These are phyloP conservation scores for Penicillium janthinellum DNA, from an alignment of 2,329 filamentous ascomycete genomes.

Conservation along the genomic window DNA sequence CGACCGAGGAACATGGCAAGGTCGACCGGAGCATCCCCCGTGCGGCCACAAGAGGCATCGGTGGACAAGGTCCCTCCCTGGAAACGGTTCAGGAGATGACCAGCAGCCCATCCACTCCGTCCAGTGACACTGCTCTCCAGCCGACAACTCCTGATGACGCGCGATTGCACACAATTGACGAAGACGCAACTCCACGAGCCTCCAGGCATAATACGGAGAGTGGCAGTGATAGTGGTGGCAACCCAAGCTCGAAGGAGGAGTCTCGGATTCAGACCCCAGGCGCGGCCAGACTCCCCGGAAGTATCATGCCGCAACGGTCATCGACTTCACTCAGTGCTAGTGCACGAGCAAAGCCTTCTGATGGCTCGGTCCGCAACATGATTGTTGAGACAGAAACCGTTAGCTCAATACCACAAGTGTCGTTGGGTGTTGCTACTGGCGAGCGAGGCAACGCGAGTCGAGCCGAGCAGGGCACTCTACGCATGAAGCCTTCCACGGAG, in stretches of 20 bases:
- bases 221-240: slow-evolving; percentile 57
- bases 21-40: slow-evolving; percentile 45
- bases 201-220: slow-evolving; percentile 58
- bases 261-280: slow-evolving; percentile 40
- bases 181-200: slow-evolving; percentile 42
- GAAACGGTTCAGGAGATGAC: slow-evolving; percentile 88
- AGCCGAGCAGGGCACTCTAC: slow-evolving; percentile 70
- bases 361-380: slow-evolving; percentile 85
- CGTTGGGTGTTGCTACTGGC: slow-evolving; percentile 63
- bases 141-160: slow-evolving; percentile 41
- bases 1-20: slow-evolving; percentile 33
- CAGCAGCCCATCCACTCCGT: slow-evolving; percentile 73
- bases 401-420: slow-evolving; percentile 81
- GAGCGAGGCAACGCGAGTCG: slow-evolving; percentile 61
- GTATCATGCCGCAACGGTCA: slow-evolving; percentile 66
- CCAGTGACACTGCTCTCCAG: slow-evolving; percentile 45
- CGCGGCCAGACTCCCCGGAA: slow-evolving; percentile 49
- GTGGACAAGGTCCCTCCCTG: slow-evolving; percentile 63
- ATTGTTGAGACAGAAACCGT: slow-evolving; percentile 98
- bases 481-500: slow-evolving; percentile 87
- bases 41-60: slow-evolving; percentile 61
- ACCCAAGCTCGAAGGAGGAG: slow-evolving; percentile 42
- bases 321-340: slow-evolving; percentile 63
- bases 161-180: slow-evolving; percentile 39
- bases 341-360: slow-evolving; percentile 67